These are phyloP conservation scores for Aspergillus affinis DNA, from an alignment of 495 filamentous ascomycete genomes.

Conservation along the genomic window DNA sequence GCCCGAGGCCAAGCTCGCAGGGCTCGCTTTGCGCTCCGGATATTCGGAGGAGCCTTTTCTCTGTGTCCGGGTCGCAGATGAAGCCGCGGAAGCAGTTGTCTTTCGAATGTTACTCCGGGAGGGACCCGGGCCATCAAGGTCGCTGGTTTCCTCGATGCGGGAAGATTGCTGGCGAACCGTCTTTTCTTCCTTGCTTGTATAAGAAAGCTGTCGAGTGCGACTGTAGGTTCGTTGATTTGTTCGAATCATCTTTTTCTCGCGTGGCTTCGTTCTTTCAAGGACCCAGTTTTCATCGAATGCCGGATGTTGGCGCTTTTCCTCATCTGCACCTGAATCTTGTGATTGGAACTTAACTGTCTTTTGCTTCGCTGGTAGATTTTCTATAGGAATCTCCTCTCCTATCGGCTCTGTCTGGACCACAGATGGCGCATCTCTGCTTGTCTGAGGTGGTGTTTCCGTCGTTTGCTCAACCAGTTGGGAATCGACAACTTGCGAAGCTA, in stretches of 20 bases:
- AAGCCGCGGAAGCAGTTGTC: constrained; percentile 4
- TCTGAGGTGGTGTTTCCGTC: neutral
- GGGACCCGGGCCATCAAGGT: neutral
- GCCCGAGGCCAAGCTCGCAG: constrained; percentile 20
- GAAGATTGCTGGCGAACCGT: neutral
- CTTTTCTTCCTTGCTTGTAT: neutral
- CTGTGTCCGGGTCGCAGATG: constrained; percentile 2
- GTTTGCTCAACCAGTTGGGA: neutral
- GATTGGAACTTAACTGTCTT: constrained; percentile 34
- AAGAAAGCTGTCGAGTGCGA: constrained; percentile 13
- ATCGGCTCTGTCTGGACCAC: neutral
- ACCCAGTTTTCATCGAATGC: neutral
- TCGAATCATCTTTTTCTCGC: constrained; percentile 4
- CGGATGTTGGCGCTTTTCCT: constrained; percentile 8
- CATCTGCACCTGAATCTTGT: neutral
- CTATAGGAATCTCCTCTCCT: neutral
- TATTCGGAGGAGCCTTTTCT: constrained; percentile 12
- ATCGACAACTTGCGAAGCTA: neutral
- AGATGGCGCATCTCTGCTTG: constrained; percentile 1
- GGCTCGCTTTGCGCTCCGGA: constrained; percentile 21
- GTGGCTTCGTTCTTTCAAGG: neutral
- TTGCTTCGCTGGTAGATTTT: constrained; percentile 11
- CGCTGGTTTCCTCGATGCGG: neutral
- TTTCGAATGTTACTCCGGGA: constrained; percentile 10
- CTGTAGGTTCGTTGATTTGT: constrained; percentile 24